Conservation (phyloP, 2,329 filamentous ascomycete genomes). For the Colletotrichum scovillei region DNA sequence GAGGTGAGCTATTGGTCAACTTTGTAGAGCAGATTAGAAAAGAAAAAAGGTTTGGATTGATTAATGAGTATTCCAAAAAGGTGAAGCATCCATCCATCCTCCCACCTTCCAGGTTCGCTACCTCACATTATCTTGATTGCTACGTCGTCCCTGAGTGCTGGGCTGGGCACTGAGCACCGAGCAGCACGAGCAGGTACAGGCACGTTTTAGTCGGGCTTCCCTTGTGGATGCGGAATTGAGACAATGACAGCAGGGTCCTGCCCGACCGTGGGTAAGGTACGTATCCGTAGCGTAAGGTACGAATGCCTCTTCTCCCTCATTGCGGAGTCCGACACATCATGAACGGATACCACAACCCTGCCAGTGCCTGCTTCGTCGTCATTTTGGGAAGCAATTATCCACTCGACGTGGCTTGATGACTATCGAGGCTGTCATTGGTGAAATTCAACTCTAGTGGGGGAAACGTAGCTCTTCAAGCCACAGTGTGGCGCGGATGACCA, state of each 20-base stretch:
- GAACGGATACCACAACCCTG: background rate
- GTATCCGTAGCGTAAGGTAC: background rate
- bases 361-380: background rate
- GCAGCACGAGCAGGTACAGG: background rate
- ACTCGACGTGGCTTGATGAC: background rate
- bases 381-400: background rate
- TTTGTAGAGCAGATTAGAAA: background rate
- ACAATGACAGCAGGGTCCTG: slow-evolving; percentile 4
- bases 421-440: background rate
- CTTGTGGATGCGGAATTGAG: slow-evolving; percentile 5
- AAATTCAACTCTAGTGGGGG: background rate
- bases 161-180: too few relatives aligned
- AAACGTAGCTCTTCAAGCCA: background rate
- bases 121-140: slow-evolving; percentile 7
- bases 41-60: background rate
- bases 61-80: background rate
- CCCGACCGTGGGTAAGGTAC: background rate
- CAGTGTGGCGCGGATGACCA: background rate
- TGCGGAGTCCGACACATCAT: background rate
- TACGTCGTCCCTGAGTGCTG: background rate
- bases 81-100: background rate
- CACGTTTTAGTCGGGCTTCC: background rate
- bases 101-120: background rate
- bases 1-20: background rate
- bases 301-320: background rate